Evolutionary conservation across 73 alveolate genomes (phyloP).

Genomic region (Tetrahymena malaccensis): DNA sequence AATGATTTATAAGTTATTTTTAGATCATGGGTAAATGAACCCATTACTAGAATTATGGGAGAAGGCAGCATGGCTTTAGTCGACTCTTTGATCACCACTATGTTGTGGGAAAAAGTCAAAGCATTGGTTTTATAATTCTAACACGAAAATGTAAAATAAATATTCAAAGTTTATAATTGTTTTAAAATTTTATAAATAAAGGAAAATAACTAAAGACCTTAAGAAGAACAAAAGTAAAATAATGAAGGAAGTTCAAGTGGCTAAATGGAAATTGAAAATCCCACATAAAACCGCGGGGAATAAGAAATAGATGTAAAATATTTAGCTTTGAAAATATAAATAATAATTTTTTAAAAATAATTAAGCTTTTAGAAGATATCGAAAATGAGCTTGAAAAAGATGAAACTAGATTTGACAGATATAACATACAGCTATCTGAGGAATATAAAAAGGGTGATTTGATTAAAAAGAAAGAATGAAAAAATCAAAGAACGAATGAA

Average conservation of each 20-base stretch:
- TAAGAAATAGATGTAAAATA: not conserved
- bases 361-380: not conserved
- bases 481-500: not conserved
- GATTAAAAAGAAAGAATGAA: not conserved
- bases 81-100: not conserved
- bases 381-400: not conserved
- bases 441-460: not conserved
- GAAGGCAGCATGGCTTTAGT: not conserved
- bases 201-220: not conserved
- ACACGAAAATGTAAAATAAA: not conserved
- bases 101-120: not conserved
- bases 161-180: not conserved
- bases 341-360: not conserved
- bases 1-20: not conserved
- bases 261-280: not conserved
- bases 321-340: not conserved
- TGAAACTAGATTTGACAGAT: not conserved
- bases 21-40: not conserved
- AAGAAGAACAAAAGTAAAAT: not conserved
- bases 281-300: not conserved
- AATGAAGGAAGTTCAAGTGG: not conserved
- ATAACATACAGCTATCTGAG: not conserved
- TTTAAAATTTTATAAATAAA: not conserved
- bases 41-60: not conserved
- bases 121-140: not conserved